These are phyloP conservation scores for Hypsizygus marmoreus DNA, from an alignment of 768 basidiomycete genomes.

Conservation along the genomic window DNA sequence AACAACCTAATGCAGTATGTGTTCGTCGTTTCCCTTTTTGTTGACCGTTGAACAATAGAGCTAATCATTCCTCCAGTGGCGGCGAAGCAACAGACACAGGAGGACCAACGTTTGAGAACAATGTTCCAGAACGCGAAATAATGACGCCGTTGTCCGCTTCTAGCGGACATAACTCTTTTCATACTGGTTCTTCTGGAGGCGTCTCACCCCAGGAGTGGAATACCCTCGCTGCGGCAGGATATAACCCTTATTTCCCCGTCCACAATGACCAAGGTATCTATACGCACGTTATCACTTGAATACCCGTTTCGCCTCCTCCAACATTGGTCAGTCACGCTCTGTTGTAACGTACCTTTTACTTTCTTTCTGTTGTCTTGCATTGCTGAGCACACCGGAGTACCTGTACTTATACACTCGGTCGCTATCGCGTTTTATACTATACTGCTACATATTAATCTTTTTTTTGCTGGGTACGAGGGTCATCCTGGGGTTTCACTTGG, in stretches of 20 bases:
- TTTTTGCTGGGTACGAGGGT: constrained; percentile 7
- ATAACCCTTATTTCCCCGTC: constrained; percentile 72
- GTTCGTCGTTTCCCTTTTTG: constrained; percentile 13
- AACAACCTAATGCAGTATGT: constrained; percentile 69
- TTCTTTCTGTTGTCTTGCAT: constrained; percentile 18
- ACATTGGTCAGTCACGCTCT: too few species aligned
- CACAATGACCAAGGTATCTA: constrained; percentile 56
- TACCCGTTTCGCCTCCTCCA: constrained; percentile 10
- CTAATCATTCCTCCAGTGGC: constrained; percentile 36
- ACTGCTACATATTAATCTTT: constrained; percentile 19
- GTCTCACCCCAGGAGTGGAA: constrained; percentile 67
- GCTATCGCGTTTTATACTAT: constrained; percentile 13
- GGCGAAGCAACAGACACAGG: constrained; percentile 51
- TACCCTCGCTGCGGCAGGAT: constrained; percentile 53
- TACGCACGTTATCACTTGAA: constrained; percentile 57
- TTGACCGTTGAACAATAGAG: constrained; percentile 1
- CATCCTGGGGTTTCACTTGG: constrained; percentile 23
- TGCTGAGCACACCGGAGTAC: constrained; percentile 4
- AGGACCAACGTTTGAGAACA: constrained; percentile 55
- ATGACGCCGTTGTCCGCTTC: constrained; percentile 55
- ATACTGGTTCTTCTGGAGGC: constrained; percentile 43
- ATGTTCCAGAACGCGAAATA: constrained; percentile 66
- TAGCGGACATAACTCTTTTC: constrained; percentile 49
- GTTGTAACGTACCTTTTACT: constrained; percentile 8
- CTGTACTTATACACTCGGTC: constrained; percentile 11